A percentile compares a stretch with the other conserved stretches of the same genome.
phyloP scores from a whole-genome alignment of 192 early-diverging fungal genomes.

The Podila horticola region DNA sequence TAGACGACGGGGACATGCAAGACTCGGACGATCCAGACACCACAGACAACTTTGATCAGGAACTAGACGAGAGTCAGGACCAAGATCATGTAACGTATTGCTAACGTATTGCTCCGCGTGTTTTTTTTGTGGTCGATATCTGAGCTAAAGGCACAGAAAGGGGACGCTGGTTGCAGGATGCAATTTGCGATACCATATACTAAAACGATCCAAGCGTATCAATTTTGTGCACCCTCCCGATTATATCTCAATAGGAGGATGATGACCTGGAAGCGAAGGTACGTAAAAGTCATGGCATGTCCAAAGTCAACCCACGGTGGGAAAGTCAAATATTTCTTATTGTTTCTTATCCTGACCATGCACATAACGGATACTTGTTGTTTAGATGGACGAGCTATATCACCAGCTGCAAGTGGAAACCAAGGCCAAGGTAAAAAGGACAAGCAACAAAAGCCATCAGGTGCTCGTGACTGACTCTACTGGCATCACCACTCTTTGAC shows the following conservation, averaged over 20 bases:
- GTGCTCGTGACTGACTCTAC: not conserved
- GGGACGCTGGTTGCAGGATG: not conserved
- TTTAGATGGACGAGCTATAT: slow-evolving; percentile 48
- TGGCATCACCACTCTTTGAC: not conserved
- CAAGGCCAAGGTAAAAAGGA: slow-evolving; percentile 32
- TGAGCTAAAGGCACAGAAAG: not conserved
- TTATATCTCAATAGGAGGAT: slow-evolving; percentile 15
- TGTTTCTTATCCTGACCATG: not conserved
- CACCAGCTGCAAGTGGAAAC: slow-evolving; percentile 36
- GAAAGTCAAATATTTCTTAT: too few species aligned
- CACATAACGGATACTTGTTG: not conserved
- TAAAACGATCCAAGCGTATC: too few species aligned
- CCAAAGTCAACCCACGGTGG: too few species aligned
- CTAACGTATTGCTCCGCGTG: not conserved
- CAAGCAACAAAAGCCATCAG: not conserved
- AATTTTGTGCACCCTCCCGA: not conserved
- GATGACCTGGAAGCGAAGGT: slow-evolving; percentile 50
- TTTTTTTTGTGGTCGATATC: not conserved
- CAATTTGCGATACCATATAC: not conserved
- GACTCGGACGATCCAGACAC: slow-evolving; percentile 51
- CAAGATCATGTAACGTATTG: slow-evolving; percentile 6
- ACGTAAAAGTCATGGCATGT: not conserved
- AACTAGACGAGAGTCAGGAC: slow-evolving; percentile 28
- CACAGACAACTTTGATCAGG: slow-evolving; percentile 47
- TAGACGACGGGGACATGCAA: slow-evolving; percentile 38